Percentiles rank a stretch among this genome's conserved stretches.
Conservation (phyloP, 495 filamentous ascomycete species). For the Penicillium diatomitis region DNA sequence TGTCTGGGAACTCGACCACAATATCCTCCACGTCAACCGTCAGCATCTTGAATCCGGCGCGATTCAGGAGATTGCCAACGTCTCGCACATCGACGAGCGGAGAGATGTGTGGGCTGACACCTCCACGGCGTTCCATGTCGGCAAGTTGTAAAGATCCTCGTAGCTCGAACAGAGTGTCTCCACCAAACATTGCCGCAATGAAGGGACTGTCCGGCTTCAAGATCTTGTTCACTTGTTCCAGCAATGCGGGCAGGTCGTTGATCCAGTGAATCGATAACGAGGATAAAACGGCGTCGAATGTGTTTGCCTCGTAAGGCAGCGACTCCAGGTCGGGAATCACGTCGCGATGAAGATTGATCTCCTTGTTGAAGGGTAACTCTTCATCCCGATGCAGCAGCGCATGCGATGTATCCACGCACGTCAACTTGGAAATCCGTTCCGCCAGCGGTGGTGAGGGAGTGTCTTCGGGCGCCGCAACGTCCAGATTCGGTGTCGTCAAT, state of each 20-base stretch:
- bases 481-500: slow-evolving; percentile 58
- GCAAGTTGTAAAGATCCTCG: slow-evolving; percentile 90
- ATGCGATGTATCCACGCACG: slow-evolving; percentile 71
- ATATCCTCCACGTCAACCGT: slow-evolving; percentile 98
- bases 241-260: slow-evolving; percentile 82
- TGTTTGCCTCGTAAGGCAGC: slow-evolving; percentile 65
- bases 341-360: slow-evolving; percentile 60
- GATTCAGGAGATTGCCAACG: slow-evolving; percentile 75
- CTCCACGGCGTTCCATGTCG: slow-evolving; percentile 78
- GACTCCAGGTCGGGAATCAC: slow-evolving; percentile 59
- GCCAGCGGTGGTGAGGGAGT: slow-evolving; percentile 53
- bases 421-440: slow-evolving; percentile 57
- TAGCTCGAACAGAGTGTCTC: slow-evolving; percentile 89
- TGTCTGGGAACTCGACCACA: slow-evolving; percentile 88
- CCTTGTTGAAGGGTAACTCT: slow-evolving; percentile 62
- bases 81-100: slow-evolving; percentile 90
- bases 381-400: slow-evolving; percentile 76
- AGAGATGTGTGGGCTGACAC: slow-evolving; percentile 76
- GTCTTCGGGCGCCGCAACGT: slow-evolving; percentile 36
- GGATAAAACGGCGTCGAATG: slow-evolving; percentile 82
- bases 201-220: slow-evolving; percentile 90
- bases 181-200: slow-evolving; percentile 91
- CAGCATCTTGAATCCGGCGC: slow-evolving; percentile 87
- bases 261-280: slow-evolving; percentile 93
- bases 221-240: slow-evolving; percentile 69